Evolutionary conservation across 164 flowering plant species (phyloP).

Genomic region (Stephania japonica): DNA sequence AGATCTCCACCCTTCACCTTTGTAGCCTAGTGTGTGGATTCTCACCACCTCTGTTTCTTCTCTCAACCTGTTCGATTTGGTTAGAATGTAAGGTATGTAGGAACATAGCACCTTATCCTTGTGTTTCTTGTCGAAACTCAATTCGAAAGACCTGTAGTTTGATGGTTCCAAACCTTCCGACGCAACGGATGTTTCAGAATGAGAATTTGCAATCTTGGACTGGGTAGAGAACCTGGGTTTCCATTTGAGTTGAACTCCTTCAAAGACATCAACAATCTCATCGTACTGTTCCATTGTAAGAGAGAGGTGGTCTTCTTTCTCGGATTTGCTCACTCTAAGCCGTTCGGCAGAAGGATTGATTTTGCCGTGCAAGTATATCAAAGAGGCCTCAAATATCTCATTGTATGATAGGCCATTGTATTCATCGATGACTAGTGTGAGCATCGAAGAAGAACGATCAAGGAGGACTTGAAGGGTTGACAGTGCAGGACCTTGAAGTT

Average conservation of each 20-base stretch:
- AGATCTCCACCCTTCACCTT: slow-evolving; percentile 9
- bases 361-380: slow-evolving; percentile 15
- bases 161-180: not conserved
- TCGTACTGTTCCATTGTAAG: slow-evolving; percentile 7
- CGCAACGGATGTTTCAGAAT: not conserved
- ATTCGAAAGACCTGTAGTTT: slow-evolving; percentile 20
- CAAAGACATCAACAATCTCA: slow-evolving; percentile 1
- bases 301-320: slow-evolving; percentile 8
- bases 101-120: not conserved
- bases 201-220: not conserved
- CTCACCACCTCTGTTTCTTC: slow-evolving; percentile 1
- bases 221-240: not conserved
- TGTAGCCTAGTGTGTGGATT: not conserved
- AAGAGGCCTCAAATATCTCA: slow-evolving; percentile 20
- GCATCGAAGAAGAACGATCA: slow-evolving; percentile 13
- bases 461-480: slow-evolving; percentile 18
- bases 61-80: not conserved
- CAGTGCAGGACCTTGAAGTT: slow-evolving; percentile 20
- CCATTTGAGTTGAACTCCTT: slow-evolving; percentile 11
- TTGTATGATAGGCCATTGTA: slow-evolving; percentile 13
- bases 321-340: slow-evolving; percentile 17
- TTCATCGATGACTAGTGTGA: slow-evolving; percentile 28
- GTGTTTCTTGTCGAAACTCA: slow-evolving; percentile 29
- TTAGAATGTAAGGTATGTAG: slow-evolving; percentile 9
- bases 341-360: slow-evolving; percentile 7